Base-by-base conservation (phyloP, 768 basidiomycete genomes). In the Daedaleopsis sinensis region DNA sequence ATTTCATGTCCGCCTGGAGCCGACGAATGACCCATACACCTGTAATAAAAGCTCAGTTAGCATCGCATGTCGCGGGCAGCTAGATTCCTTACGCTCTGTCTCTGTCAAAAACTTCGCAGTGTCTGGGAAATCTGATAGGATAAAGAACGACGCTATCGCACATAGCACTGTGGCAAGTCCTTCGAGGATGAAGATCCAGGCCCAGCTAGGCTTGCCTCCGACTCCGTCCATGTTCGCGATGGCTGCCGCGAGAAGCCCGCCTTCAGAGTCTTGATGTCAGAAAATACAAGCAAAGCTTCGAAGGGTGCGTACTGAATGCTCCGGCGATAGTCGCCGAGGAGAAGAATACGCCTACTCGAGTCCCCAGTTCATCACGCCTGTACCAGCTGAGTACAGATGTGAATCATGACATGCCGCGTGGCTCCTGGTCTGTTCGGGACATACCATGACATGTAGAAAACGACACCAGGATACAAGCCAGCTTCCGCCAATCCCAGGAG, bases 71-170 rank as follows among this genome's bases (percentile, higher is more conserved):
- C 7, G 38, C 6, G 24, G 47, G 9, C 35, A 11, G 9, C 11
- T 11, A 54, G 48, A 16, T 37, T 19, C 11, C 78, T 51, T 70
- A 82, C 87, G 80, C 70, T 93, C 91, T 36, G 79, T 71, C 37
- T 85, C 81, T 8, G 79, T 83, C 42, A 93, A 75, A 72, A 93
- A 93, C 60, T 79, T 86, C 1, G 90, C 88, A 0, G 80, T 85
- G 56, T 90, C 88, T 1, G 91, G 90, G 70, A 92, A 93, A 72
- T 92, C 90, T 66, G 88, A 82, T 21, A 94, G 82, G 52, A 93
- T 72, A 82, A 86, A 92, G 76, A 82, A 92, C 0, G 89, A 88
- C 3, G 78, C 78, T 9, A 84, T 53, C 10, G 84, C 84, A 47
- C 81, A 79, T 3, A 88, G 23, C 37, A 92, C 76, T 0, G 91